These are phyloP conservation scores for Naganishia friedmannii DNA, from an alignment of 768 basidiomycete species.

Conservation along the genomic window DNA sequence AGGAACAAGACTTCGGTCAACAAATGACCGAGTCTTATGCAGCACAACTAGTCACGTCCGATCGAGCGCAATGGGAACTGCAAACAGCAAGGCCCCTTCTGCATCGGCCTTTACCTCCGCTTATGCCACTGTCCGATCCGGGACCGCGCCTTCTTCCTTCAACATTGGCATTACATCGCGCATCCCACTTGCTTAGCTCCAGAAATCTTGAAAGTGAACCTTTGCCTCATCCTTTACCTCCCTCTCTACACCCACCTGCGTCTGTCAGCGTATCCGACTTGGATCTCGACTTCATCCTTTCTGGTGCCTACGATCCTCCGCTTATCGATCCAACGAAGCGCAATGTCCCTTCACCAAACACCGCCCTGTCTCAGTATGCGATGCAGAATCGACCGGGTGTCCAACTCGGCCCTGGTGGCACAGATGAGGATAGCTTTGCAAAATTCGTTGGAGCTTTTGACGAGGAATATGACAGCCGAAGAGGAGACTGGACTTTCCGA, in stretches of 20 bases:
- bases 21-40: conserved; percentile 13
- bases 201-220: conserved; percentile 48
- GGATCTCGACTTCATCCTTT: conserved; percentile 54
- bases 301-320: conserved; percentile 39
- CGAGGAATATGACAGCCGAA: conserved; percentile 51
- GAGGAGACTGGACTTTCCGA: conserved; percentile 52
- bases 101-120: conserved; percentile 45
- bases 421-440: conserved; percentile 52
- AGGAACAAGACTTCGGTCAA: neutral
- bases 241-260: conserved; percentile 49
- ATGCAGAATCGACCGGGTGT: conserved; percentile 35
- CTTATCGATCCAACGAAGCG: conserved; percentile 12
- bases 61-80: neutral
- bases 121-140: conserved; percentile 50
- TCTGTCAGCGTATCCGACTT: conserved; percentile 52
- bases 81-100: conserved; percentile 4
- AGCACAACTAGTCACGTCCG: neutral
- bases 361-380: conserved; percentile 9
- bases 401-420: conserved; percentile 41
- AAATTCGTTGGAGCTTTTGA: conserved; percentile 53
- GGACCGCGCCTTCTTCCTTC: conserved; percentile 50
- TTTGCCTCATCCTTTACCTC: conserved; percentile 49
- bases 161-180: conserved; percentile 49
- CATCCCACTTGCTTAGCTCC: conserved; percentile 46
- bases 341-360: conserved; percentile 4